Percentiles rank a stretch among this genome's conserved stretches.
These are phyloP conservation scores for Triadica sebifera DNA, from an alignment of 345 rosid genomes.

Conservation along the genomic window DNA sequence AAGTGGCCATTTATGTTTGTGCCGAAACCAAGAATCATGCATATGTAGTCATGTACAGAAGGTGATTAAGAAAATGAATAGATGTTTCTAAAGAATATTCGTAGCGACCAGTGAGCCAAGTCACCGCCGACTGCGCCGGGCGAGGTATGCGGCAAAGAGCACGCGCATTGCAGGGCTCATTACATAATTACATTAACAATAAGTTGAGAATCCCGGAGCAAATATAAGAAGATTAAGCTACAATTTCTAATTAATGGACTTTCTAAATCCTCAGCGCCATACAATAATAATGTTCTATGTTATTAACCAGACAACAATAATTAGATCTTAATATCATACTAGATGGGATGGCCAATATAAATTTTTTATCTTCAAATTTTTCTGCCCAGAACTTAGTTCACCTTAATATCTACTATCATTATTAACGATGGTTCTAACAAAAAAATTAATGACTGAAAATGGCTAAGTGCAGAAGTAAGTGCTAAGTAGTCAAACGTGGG, in stretches of 20 bases:
- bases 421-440: no score
- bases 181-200: slow-evolving; percentile 16
- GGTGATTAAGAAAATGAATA: slow-evolving; percentile 16
- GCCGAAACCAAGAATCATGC: not conserved
- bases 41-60: not conserved
- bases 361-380: no score
- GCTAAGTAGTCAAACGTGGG: not conserved
- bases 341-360: no score
- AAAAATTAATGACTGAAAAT: no score
- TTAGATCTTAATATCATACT: no score
- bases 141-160: slow-evolving; percentile 29
- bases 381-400: no score
- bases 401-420: no score
- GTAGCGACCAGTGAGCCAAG: not conserved
- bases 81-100: slow-evolving; percentile 42
- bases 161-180: slow-evolving; percentile 30
- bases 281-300: not conserved
- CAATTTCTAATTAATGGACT: not conserved
- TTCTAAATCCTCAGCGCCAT: not conserved
- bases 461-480: not conserved
- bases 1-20: slow-evolving; percentile 10
- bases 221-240: not conserved
- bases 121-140: slow-evolving; percentile 14
- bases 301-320: not conserved
- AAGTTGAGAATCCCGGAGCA: slow-evolving; percentile 9